Percentiles rank a stretch among this genome's conserved stretches.
Evolutionary conservation across 2,329 filamentous ascomycete genomes (phyloP).

Genomic region (Scolecobasidium constrictum): DNA sequence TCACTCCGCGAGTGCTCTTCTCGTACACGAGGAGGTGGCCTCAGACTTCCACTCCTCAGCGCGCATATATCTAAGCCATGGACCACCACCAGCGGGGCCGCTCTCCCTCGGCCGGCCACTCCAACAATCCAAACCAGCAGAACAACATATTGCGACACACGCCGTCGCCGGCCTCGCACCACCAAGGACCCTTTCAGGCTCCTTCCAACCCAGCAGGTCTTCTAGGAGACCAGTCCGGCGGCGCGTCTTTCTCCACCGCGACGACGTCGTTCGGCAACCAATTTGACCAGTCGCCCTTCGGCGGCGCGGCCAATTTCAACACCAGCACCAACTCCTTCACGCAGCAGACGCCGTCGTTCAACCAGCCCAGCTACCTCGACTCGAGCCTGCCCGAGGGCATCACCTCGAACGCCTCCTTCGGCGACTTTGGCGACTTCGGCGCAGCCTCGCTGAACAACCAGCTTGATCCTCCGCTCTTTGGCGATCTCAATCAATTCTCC

Average conservation of each 20-base stretch:
- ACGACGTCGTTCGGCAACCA: neutral
- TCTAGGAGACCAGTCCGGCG: neutral
- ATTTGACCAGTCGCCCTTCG: neutral
- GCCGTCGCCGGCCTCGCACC: neutral
- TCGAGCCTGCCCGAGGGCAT: constrained; percentile 4
- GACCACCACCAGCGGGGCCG: neutral
- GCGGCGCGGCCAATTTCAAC: constrained; percentile 3
- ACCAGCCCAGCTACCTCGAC: constrained; percentile 5
- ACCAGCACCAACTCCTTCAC: neutral
- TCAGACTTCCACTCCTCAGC: too few species aligned
- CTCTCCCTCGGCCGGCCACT: neutral
- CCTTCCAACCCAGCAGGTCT: neutral
- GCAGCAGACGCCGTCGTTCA: constrained; percentile 2
- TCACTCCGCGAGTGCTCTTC: too few species aligned
- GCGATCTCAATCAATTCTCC: neutral
- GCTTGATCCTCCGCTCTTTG: constrained; percentile 8
- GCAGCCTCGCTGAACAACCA: neutral
- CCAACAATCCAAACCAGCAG: neutral
- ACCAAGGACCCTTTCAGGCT: neutral
- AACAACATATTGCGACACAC: neutral
- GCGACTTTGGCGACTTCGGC: constrained; percentile 6
- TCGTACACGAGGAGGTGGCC: too few species aligned
- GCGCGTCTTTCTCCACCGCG: neutral
- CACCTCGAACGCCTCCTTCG: neutral
- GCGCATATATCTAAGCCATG: too few species aligned